Evolutionary conservation across 176 grass and related monocot species (phyloP).

Genomic region (Juncus effusus): DNA sequence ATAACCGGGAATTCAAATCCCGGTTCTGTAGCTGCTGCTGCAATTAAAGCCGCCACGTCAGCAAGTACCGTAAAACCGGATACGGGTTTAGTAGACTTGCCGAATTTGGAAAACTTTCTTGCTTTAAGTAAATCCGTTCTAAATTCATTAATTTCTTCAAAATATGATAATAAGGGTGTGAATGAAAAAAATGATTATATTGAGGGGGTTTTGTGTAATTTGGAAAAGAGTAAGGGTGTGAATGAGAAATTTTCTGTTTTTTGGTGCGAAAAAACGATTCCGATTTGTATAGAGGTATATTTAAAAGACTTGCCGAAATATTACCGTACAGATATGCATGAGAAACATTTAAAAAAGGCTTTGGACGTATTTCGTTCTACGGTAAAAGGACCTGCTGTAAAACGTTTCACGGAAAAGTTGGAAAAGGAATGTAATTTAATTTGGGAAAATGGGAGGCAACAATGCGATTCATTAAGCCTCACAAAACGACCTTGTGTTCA

Average conservation of each 20-base stretch:
- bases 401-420: slow-evolving; percentile 62
- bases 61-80: slow-evolving; percentile 59
- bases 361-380: slow-evolving; percentile 57
- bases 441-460: slow-evolving; percentile 95
- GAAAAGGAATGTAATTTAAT: slow-evolving; percentile 74
- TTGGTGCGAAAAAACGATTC: slow-evolving; percentile 87
- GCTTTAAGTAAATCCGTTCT: slow-evolving; percentile 63
- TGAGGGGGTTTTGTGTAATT: slow-evolving; percentile 49
- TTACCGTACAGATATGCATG: slow-evolving; percentile 71
- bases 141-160: slow-evolving; percentile 39
- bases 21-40: slow-evolving; percentile 71
- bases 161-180: slow-evolving; percentile 25
- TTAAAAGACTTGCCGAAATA: slow-evolving; percentile 70
- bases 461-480: slow-evolving; percentile 76
- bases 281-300: slow-evolving; percentile 72
- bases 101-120: slow-evolving; percentile 67
- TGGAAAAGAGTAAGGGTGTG: slow-evolving; percentile 63
- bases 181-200: slow-evolving; percentile 40
- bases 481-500: slow-evolving; percentile 84
- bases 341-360: slow-evolving; percentile 66
- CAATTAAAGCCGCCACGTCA: slow-evolving; percentile 74
- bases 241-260: slow-evolving; percentile 86
- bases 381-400: slow-evolving; percentile 82
- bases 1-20: slow-evolving; percentile 57
- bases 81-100: slow-evolving; percentile 55